Conservation (phyloP, 768 basidiomycete genomes). For the Royoungia palumana region DNA sequence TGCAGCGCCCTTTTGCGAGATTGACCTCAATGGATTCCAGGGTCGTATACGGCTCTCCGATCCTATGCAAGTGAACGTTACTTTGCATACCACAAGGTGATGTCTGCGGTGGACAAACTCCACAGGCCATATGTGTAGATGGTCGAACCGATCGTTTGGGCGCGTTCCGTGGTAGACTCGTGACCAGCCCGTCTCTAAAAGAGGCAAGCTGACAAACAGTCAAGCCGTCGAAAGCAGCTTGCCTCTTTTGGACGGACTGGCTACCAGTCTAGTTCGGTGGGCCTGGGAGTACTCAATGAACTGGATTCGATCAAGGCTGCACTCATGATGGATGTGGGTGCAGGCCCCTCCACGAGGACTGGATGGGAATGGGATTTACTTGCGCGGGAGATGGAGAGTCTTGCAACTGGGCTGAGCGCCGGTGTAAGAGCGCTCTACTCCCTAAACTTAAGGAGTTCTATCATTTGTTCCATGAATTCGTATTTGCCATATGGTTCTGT, state of each 20-base stretch:
- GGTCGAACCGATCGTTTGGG: slow-evolving; percentile 73
- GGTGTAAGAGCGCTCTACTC: too few relatives aligned
- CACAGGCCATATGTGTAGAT: slow-evolving; percentile 80
- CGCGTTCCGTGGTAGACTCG: too few relatives aligned
- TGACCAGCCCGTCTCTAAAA: too few relatives aligned
- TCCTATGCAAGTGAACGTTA: slow-evolving; percentile 83
- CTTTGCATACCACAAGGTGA: slow-evolving; percentile 78
- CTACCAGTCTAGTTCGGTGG: too few relatives aligned
- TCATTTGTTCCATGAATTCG: too few relatives aligned
- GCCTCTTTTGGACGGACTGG: too few relatives aligned
- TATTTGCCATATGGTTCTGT: too few relatives aligned
- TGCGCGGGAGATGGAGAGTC: slow-evolving; percentile 44
- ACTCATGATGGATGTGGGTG: slow-evolving; percentile 79
- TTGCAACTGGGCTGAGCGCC: slow-evolving; percentile 35
- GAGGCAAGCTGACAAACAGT: too few relatives aligned
- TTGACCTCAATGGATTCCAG: slow-evolving; percentile 34
- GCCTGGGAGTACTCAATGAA: slow-evolving; percentile 92
- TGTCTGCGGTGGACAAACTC: slow-evolving; percentile 85
- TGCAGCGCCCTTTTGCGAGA: background rate
- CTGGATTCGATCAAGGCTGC: slow-evolving; percentile 77
- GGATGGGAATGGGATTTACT: slow-evolving; percentile 32
- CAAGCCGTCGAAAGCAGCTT: too few relatives aligned
- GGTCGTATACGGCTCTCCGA: slow-evolving; percentile 68
- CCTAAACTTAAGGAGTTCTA: too few relatives aligned
- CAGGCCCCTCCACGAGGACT: slow-evolving; percentile 26